Percentiles rank a stretch among this genome's conserved stretches.
phyloP scores from a whole-genome alignment of 1,284 basidiomycete species.

The Sporisorium scitamineum region DNA sequence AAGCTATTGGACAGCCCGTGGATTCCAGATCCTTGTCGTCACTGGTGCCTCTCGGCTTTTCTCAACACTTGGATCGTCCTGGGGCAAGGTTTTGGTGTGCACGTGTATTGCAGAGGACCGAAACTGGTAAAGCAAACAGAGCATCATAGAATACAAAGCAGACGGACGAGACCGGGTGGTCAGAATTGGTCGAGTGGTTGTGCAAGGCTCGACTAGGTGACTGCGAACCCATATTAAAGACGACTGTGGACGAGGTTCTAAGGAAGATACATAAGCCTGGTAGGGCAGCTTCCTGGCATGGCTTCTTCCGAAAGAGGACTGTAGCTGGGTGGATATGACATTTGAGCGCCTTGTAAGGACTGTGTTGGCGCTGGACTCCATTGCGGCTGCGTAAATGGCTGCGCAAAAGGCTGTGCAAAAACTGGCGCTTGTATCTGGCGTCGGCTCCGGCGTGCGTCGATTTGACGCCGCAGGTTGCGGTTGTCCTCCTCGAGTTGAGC shows the following conservation, averaged over 20 bases:
- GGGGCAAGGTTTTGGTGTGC: neutral
- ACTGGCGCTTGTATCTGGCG: neutral
- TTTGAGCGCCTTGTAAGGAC: neutral
- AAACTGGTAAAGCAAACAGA: neutral
- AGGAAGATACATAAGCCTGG: neutral
- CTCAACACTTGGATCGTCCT: neutral
- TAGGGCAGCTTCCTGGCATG: constrained; percentile 1
- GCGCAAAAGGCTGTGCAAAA: neutral
- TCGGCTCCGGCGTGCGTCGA: constrained; percentile 4
- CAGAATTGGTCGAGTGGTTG: too few species aligned
- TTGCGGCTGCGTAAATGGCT: neutral
- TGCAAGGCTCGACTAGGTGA: neutral
- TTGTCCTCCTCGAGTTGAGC: constrained; percentile 17
- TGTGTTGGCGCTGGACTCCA: neutral
- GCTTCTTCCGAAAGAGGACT: neutral
- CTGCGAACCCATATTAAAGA: neutral
- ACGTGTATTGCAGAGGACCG: neutral
- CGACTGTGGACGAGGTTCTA: neutral
- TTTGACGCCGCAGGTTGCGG: constrained; percentile 3
- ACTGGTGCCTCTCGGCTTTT: neutral
- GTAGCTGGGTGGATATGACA: neutral
- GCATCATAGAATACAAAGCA: neutral
- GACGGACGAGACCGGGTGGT: too few species aligned
- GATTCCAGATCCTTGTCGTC: neutral
- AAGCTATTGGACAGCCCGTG: too few species aligned